Percentiles rank a stretch among this genome's conserved stretches.
Evolutionary conservation across 257 asterid genomes (phyloP).

Genomic region (Solanum chiquidenum): DNA sequence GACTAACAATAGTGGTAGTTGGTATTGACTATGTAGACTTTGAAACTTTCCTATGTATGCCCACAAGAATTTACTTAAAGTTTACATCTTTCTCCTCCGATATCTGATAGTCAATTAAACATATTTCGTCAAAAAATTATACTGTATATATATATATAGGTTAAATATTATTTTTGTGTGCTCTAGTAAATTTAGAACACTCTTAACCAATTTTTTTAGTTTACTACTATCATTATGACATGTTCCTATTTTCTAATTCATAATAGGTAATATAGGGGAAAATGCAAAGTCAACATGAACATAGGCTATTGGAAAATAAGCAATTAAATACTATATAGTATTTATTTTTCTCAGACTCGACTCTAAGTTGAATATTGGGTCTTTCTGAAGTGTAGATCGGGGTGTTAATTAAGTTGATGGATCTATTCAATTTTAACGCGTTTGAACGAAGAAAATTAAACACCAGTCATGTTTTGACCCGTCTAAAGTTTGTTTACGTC

Average conservation of each 20-base stretch:
- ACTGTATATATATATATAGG: background rate
- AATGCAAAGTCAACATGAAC: background rate
- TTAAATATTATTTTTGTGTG: background rate
- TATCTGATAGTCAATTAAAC: accelerated
- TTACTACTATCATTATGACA: background rate
- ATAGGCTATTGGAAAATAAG: background rate
- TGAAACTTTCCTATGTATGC: background rate
- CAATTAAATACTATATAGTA: background rate
- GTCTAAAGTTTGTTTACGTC: too few relatives aligned
- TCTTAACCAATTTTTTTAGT: background rate
- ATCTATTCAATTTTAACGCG: background rate
- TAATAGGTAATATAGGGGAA: background rate
- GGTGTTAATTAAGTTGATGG: background rate
- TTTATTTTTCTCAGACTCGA: background rate
- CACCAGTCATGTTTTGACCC: background rate
- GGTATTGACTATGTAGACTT: background rate
- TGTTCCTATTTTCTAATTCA: background rate
- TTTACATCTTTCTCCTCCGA: too few relatives aligned
- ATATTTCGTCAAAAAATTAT: too few relatives aligned
- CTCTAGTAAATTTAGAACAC: background rate
- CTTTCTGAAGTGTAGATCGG: background rate
- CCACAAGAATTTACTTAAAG: background rate
- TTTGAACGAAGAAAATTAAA: background rate
- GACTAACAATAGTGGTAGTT: background rate
- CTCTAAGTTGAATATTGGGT: background rate